Evolutionary conservation across 2,329 filamentous ascomycete species (phyloP), one percentile per base, ranked within the genome.

Genomic region (Chaetomium olivaceum): DNA sequence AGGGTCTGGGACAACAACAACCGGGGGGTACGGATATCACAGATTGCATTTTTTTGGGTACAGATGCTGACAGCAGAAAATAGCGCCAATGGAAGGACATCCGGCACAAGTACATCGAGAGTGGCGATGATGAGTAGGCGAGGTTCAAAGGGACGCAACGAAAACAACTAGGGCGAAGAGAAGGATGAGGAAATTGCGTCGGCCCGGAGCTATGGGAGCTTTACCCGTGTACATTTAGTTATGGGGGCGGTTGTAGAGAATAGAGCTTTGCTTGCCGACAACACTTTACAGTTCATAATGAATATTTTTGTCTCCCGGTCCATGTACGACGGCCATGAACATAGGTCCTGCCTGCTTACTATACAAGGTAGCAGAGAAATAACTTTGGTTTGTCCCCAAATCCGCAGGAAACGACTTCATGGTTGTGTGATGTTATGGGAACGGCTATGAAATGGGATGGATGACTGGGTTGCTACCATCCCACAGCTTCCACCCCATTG

Each of bases 41-140:
- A 65, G 52, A 14, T 25, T 27, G 25, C 46, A 21, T 14, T 19
- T 58, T 25, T 57, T 5, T 2, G n/a, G 54, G 21, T 50, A 19
- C 23, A 51, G 19, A 12, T 70, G 72, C 78, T 81, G 70, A 80
- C 73, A 58, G 58, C 23, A 55, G 33, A 36, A 21, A 57, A 73
- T 76, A 98, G 94, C 92, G 94, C 76, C 94, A 97, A 96, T 98
- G 95, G 95, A 97, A 97, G 87, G 95, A 99, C 80, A 97, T 99
- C 84, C 94, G 96, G 83, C 83, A 89, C 80, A 89, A 86, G 81
- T 99, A 97, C 80, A 80, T 96, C 75, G 81, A 91, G 81, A 84
- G 84, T 67, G 86, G 83, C 64, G 89, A 91, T 70, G 88, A 88
- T 71, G 86, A 89, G 70, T 88, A 89, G 76, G 79, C 43, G 21